A percentile compares a stretch with the other conserved stretches of the same genome.
These are phyloP conservation scores for Davidsoniella australis DNA, from an alignment of 2,329 filamentous ascomycete species.

Conservation along the genomic window DNA sequence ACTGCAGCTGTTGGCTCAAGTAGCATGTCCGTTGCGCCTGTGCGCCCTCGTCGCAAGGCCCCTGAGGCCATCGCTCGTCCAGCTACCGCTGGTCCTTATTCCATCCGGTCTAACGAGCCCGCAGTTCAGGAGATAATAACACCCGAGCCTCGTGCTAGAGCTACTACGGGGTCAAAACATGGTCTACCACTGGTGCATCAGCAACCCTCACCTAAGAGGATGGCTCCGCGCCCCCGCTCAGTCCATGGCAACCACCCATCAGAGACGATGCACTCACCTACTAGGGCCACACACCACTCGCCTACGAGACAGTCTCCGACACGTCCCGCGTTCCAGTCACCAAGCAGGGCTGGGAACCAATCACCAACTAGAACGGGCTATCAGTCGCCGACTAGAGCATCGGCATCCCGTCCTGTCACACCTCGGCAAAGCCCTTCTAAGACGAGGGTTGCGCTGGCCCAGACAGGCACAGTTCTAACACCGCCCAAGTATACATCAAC, in stretches of 20 bases:
- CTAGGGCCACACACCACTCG: background rate
- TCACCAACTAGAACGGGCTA: slow-evolving; percentile 3
- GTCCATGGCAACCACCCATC: slow-evolving; percentile 9
- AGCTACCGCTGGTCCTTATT: slow-evolving; percentile 49
- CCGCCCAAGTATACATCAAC: slow-evolving; percentile 5
- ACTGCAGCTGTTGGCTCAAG: slow-evolving; percentile 31
- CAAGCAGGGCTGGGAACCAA: too few species aligned
- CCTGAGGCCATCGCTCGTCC: slow-evolving; percentile 42
- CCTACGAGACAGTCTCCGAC: slow-evolving; percentile 7
- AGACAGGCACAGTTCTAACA: background rate
- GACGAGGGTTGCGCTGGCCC: slow-evolving; percentile 1
- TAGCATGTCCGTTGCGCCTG: slow-evolving; percentile 46
- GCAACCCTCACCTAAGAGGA: slow-evolving; percentile 35
- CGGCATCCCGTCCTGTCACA: slow-evolving; percentile 5
- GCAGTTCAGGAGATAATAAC: slow-evolving; percentile 20
- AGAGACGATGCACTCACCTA: slow-evolving; percentile 9
- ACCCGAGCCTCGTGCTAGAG: slow-evolving; percentile 27
- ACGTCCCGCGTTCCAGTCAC: background rate
- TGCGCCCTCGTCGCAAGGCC: slow-evolving; percentile 40
- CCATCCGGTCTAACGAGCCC: slow-evolving; percentile 36
- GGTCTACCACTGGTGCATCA: slow-evolving; percentile 19
- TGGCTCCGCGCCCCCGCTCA: slow-evolving; percentile 23
- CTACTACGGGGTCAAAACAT: slow-evolving; percentile 25
- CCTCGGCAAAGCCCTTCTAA: slow-evolving; percentile 10
- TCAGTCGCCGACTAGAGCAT: slow-evolving; percentile 6